Evolutionary conservation across 1,284 basidiomycete species (phyloP).

Genomic region (Cutaneotrichosporon sp.): DNA sequence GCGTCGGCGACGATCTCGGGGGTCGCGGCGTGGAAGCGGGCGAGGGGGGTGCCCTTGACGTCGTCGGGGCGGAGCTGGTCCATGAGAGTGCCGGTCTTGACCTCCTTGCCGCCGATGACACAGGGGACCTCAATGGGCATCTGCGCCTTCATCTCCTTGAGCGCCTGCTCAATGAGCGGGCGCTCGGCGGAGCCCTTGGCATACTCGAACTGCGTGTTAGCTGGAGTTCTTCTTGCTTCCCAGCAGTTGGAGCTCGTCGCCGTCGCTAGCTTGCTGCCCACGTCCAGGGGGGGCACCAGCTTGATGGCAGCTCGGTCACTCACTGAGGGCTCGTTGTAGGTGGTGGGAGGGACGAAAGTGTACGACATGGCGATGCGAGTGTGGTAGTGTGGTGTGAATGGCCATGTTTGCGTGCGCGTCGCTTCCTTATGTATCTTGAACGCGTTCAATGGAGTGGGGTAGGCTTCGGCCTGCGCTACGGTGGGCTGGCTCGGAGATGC

Average conservation of each 20-base stretch:
- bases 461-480: background rate
- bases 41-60: slow-evolving; percentile 73
- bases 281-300: too few relatives aligned
- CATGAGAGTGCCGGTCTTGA: slow-evolving; percentile 10
- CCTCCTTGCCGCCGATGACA: slow-evolving; percentile 85
- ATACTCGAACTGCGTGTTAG: slow-evolving; percentile 61
- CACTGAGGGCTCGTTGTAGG: slow-evolving; percentile 91
- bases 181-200: slow-evolving; percentile 78
- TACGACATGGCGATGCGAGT: slow-evolving; percentile 1
- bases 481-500: background rate
- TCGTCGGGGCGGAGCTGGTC: slow-evolving; percentile 78
- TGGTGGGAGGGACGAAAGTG: slow-evolving; percentile 57
- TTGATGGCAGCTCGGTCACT: slow-evolving; percentile 28
- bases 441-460: background rate
- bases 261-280: too few relatives aligned
- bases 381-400: background rate
- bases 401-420: background rate
- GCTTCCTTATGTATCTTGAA: background rate
- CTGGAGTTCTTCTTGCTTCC: too few relatives aligned
- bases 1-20: slow-evolving; percentile 72
- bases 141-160: slow-evolving; percentile 76
- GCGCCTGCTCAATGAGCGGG: slow-evolving; percentile 68
- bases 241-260: too few relatives aligned
- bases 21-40: slow-evolving; percentile 87
- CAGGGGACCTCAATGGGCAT: slow-evolving; percentile 90